These are phyloP conservation scores for Fusarium solani-melongenae DNA, from an alignment of 2,329 filamentous ascomycete genomes.

Conservation along the genomic window DNA sequence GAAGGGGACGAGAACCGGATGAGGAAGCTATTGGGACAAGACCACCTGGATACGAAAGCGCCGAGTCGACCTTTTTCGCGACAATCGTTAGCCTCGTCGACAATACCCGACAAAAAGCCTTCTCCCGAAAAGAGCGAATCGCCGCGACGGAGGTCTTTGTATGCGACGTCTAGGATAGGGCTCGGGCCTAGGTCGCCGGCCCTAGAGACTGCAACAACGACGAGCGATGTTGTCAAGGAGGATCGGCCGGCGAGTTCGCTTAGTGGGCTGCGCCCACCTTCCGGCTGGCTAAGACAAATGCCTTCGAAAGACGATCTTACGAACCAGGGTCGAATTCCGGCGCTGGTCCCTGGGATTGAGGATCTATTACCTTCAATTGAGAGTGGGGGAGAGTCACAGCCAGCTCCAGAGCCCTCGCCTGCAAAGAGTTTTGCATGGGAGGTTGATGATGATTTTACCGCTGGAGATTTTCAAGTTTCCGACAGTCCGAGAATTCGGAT, in stretches of 20 bases:
- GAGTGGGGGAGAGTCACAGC: slow-evolving; percentile 2
- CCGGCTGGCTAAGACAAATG: slow-evolving; percentile 31
- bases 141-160: slow-evolving; percentile 33
- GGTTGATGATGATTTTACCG: slow-evolving; percentile 68
- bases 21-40: slow-evolving; percentile 43
- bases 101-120: slow-evolving; percentile 26
- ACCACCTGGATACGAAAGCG: slow-evolving; percentile 47
- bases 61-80: slow-evolving; percentile 39
- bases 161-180: slow-evolving; percentile 40
- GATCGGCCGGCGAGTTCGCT: slow-evolving; percentile 14
- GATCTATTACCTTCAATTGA: slow-evolving; percentile 51
- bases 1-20: slow-evolving; percentile 47
- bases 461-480: slow-evolving; percentile 65
- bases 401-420: slow-evolving; percentile 49
- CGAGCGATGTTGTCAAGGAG: slow-evolving; percentile 20
- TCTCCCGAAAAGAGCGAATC: slow-evolving; percentile 35
- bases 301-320: slow-evolving; percentile 41
- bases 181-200: slow-evolving; percentile 26
- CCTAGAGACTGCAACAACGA: slow-evolving; percentile 10
- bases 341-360: slow-evolving; percentile 53
- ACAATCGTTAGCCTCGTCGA: slow-evolving; percentile 37
- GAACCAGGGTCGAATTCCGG: slow-evolving; percentile 49
- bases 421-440: slow-evolving; percentile 67
- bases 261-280: slow-evolving; percentile 9
- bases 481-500: slow-evolving; percentile 64